A percentile compares a stretch with the other conserved stretches of the same genome.
phyloP scores from a whole-genome alignment of 805 yeast species.

The Priceomyces haplophilus region DNA sequence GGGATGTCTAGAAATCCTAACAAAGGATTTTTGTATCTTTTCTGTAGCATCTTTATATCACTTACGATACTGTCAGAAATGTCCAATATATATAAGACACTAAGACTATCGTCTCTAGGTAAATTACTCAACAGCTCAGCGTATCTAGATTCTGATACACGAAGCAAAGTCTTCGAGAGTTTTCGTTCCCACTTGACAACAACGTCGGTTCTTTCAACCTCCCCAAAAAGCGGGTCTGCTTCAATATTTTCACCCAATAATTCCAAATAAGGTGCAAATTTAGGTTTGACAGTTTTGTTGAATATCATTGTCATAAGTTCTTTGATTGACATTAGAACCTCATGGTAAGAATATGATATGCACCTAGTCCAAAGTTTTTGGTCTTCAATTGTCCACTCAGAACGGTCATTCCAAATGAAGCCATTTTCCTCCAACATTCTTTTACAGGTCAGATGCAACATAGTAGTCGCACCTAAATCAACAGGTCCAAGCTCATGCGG shows the following conservation, averaged over 20 bases:
- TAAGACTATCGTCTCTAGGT: constrained; percentile 58
- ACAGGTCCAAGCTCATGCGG: constrained; percentile 29
- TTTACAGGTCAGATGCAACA: constrained; percentile 28
- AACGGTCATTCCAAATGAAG: constrained; percentile 30
- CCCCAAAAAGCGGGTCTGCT: constrained; percentile 42
- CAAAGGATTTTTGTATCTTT: constrained; percentile 58
- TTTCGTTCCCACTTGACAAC: constrained; percentile 47
- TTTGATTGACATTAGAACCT: constrained; percentile 44
- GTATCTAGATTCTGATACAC: constrained; percentile 37
- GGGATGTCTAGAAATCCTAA: constrained; percentile 56
- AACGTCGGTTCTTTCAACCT: constrained; percentile 31
- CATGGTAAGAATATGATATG: constrained; percentile 44
- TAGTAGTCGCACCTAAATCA: constrained; percentile 22
- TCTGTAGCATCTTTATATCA: constrained; percentile 51
- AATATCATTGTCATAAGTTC: constrained; percentile 41
- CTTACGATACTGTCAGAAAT: constrained; percentile 53
- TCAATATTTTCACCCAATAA: constrained; percentile 51
- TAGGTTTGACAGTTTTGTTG: constrained; percentile 47
- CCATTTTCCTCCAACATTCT: constrained; percentile 30
- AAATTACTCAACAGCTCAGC: constrained; percentile 41
- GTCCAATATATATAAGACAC: constrained; percentile 52
- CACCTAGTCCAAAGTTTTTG: constrained; percentile 49
- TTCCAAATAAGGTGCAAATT: constrained; percentile 50
- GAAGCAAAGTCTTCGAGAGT: constrained; percentile 31
- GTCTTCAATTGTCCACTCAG: constrained; percentile 40